Conservation (phyloP, 106 monocot species). For the Dioscorea zingiberensis region DNA sequence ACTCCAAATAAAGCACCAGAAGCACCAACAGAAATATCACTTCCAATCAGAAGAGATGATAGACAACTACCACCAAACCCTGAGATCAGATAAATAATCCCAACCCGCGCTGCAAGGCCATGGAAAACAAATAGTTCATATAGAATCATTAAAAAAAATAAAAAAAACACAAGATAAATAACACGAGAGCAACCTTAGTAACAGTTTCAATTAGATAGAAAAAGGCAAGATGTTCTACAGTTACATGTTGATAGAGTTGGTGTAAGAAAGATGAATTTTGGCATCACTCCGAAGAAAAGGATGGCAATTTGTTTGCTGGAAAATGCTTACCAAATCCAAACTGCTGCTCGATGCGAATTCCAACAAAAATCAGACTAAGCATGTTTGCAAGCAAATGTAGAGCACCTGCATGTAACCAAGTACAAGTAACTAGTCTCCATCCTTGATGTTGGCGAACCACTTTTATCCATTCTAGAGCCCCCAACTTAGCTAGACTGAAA, state of each 20-base stretch:
- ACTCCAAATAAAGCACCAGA: constrained; percentile 78
- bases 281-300: not conserved
- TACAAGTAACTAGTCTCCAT: constrained; percentile 57
- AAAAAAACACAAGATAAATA: too few relatives aligned
- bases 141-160: too few relatives aligned
- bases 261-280: too few relatives aligned
- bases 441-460: constrained; percentile 50
- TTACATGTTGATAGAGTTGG: too few relatives aligned
- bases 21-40: constrained; percentile 62
- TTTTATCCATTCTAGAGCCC: constrained; percentile 51
- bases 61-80: constrained; percentile 72
- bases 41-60: constrained; percentile 50
- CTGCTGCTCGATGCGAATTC: constrained; percentile 65
- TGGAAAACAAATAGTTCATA: too few relatives aligned
- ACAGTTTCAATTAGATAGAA: too few relatives aligned
- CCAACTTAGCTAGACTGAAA: constrained; percentile 48
- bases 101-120: constrained; percentile 40
- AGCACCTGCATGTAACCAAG: constrained; percentile 69
- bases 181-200: too few relatives aligned
- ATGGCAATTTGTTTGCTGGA: not conserved
- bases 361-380: constrained; percentile 55
- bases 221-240: too few relatives aligned
- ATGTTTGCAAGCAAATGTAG: constrained; percentile 63
- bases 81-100: constrained; percentile 49
- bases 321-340: constrained; percentile 63